Evolutionary conservation across 2,329 filamentous ascomycete species (phyloP).

Genomic region (Claviceps maximensis): DNA sequence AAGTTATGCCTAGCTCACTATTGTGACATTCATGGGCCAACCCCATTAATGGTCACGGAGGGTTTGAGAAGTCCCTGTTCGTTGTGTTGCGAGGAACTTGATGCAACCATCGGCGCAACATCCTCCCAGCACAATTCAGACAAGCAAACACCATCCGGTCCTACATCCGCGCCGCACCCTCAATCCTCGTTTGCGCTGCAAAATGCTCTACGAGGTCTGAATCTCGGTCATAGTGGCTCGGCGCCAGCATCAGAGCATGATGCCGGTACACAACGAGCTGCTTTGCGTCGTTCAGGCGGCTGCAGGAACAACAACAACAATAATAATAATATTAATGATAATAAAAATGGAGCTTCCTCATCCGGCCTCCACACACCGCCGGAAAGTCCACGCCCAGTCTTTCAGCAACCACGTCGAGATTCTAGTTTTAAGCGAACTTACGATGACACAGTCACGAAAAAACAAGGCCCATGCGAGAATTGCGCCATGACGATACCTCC

Average conservation of each 20-base stretch:
- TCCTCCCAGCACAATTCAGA: slow-evolving; percentile 12
- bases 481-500: slow-evolving; percentile 51
- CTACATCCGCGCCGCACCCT: slow-evolving; percentile 20
- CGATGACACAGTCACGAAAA: slow-evolving; percentile 50
- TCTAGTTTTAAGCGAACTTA: slow-evolving; percentile 50
- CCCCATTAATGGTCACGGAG: slow-evolving; percentile 57
- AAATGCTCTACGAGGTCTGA: slow-evolving; percentile 35
- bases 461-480: slow-evolving; percentile 53
- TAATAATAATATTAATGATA: slow-evolving; percentile 6
- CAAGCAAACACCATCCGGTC: slow-evolving; percentile 27
- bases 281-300: slow-evolving; percentile 26
- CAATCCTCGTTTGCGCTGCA: slow-evolving; percentile 26
- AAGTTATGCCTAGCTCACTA: slow-evolving; percentile 59
- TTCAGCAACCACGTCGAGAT: slow-evolving; percentile 32
- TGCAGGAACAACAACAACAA: background rate
- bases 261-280: slow-evolving; percentile 27
- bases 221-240: slow-evolving; percentile 31
- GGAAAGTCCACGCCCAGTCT: slow-evolving; percentile 37
- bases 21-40: slow-evolving; percentile 57
- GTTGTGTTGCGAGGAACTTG: slow-evolving; percentile 38
- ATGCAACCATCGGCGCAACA: slow-evolving; percentile 1
- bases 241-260: slow-evolving; percentile 32
- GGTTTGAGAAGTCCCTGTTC: slow-evolving; percentile 47
- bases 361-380: slow-evolving; percentile 44
- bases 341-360: slow-evolving; percentile 15